Evolutionary conservation across 2,329 filamentous ascomycete species (phyloP).

Genomic region (Claviceps spartinae): DNA sequence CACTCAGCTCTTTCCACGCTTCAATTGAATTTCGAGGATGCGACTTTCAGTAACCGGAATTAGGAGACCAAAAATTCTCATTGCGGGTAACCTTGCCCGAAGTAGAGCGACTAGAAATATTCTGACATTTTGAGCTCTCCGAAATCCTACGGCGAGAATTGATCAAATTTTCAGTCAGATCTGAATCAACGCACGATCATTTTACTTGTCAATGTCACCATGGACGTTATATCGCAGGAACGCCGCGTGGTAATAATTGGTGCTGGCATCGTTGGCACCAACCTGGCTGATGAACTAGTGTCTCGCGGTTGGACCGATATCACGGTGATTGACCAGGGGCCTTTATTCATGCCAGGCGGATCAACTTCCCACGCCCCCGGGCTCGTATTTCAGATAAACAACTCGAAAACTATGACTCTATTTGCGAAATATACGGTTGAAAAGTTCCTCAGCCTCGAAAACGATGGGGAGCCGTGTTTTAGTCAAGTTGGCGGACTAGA

Average conservation of each 20-base stretch:
- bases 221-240: slow-evolving; percentile 18
- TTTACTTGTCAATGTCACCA: background rate
- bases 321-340: slow-evolving; percentile 51
- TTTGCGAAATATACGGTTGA: slow-evolving; percentile 49
- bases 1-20: background rate
- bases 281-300: slow-evolving; percentile 50
- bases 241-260: slow-evolving; percentile 45
- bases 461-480: slow-evolving; percentile 31
- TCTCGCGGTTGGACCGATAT: slow-evolving; percentile 48
- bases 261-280: slow-evolving; percentile 50
- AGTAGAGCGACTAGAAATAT: no score
- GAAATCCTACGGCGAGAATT: no score
- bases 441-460: slow-evolving; percentile 39
- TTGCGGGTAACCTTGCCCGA: no score
- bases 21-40: background rate
- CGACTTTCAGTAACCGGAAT: background rate
- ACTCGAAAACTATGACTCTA: slow-evolving; percentile 41
- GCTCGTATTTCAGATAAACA: slow-evolving; percentile 49
- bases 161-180: no score
- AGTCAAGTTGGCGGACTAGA: slow-evolving; percentile 51
- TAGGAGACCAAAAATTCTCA: no score
- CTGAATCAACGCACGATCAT: no score
- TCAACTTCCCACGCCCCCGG: slow-evolving; percentile 54
- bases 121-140: no score
- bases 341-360: slow-evolving; percentile 47